A percentile compares a stretch with the other conserved stretches of the same genome.
Conservation (phyloP, 768 basidiomycete species). For the Obba rivulosa region DNA sequence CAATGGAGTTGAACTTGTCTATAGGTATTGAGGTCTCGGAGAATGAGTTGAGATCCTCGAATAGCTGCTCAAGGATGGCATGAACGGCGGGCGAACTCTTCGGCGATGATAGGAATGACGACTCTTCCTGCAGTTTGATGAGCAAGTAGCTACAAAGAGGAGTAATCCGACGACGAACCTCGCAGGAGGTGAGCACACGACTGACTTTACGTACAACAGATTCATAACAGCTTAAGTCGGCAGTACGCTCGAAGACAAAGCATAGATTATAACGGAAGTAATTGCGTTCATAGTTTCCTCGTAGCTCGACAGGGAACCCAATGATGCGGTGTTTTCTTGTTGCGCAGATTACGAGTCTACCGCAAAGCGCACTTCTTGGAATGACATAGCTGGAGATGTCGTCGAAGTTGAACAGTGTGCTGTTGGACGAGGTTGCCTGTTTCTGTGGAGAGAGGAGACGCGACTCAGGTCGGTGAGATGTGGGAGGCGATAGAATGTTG, state of each 20-base stretch:
- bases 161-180: slow-evolving; percentile 47
- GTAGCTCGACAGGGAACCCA: slow-evolving; percentile 83
- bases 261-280: slow-evolving; percentile 94
- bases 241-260: slow-evolving; percentile 90
- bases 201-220: slow-evolving; percentile 93
- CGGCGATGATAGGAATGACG: slow-evolving; percentile 76
- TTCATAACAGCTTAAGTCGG: slow-evolving; percentile 93
- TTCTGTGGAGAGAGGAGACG: slow-evolving; percentile 27
- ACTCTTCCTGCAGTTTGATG: slow-evolving; percentile 64
- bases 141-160: not conserved
- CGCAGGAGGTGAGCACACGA: slow-evolving; percentile 81
- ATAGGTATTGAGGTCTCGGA: slow-evolving; percentile 92
- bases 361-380: slow-evolving; percentile 79
- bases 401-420: slow-evolving; percentile 78
- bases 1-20: slow-evolving; percentile 90
- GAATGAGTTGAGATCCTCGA: slow-evolving; percentile 96
- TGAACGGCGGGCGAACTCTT: slow-evolving; percentile 62
- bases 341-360: slow-evolving; percentile 82
- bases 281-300: slow-evolving; percentile 72
- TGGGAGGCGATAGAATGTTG: slow-evolving; percentile 32
- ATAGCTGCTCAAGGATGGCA: slow-evolving; percentile 90
- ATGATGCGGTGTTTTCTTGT: slow-evolving; percentile 81
- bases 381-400: slow-evolving; percentile 94
- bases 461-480: slow-evolving; percentile 37
- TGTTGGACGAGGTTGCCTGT: slow-evolving; percentile 29